A percentile compares a stretch with the other conserved stretches of the same genome.
Evolutionary conservation across 768 basidiomycete genomes (phyloP).

Genomic region (Phylloporus scabripes): DNA sequence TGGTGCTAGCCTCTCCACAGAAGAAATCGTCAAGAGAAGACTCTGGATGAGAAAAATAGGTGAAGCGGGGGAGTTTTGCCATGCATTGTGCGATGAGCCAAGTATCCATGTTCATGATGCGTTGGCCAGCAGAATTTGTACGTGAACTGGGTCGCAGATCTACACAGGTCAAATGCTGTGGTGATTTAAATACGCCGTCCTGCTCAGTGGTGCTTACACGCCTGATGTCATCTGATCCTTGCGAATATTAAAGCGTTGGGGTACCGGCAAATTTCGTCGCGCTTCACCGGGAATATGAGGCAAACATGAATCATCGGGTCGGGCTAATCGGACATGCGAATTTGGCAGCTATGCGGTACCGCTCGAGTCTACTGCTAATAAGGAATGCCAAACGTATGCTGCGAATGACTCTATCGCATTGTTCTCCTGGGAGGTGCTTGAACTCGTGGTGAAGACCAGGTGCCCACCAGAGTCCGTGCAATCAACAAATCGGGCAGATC

Average conservation of each 20-base stretch:
- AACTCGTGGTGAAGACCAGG: no score
- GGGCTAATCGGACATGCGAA: background rate
- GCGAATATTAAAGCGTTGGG: background rate
- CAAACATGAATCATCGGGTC: background rate
- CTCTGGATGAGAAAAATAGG: conserved; percentile 12
- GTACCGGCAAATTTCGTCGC: background rate
- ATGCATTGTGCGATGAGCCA: conserved; percentile 14
- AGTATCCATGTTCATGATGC: conserved; percentile 1
- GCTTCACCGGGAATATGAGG: background rate
- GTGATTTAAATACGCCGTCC: background rate
- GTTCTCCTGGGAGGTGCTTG: background rate
- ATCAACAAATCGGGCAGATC: background rate
- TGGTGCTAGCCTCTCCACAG: background rate
- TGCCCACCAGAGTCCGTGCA: background rate
- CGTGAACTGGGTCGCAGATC: background rate
- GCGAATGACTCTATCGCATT: no score
- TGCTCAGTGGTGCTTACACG: no score
- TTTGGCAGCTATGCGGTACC: background rate
- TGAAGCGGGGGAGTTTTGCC: conserved; percentile 5
- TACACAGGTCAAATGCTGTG: conserved; percentile 2
- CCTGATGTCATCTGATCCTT: background rate
- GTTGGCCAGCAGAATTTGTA: background rate
- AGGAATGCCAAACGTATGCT: no score
- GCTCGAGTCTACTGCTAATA: background rate
- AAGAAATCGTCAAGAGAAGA: conserved; percentile 14